Evolutionary conservation across 2,329 filamentous ascomycete genomes (phyloP), one percentile per base, ranked within the genome.

Genomic region (Elsinoe fawcettii): DNA sequence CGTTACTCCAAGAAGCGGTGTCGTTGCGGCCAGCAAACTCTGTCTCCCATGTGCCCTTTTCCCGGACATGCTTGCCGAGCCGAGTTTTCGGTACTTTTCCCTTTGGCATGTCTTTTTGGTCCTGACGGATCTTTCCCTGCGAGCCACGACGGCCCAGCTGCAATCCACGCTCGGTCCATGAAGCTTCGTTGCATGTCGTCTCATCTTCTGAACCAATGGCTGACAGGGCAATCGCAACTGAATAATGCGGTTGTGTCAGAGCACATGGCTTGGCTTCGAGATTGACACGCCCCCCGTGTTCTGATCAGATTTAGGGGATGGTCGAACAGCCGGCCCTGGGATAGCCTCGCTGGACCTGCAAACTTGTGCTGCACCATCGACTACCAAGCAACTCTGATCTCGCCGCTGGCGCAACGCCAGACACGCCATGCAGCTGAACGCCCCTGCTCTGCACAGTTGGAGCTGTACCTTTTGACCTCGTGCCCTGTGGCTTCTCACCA

Each of bases 11-110:
- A 36, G 30, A 34, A 36, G 49, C 32, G 32, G n/a, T 53, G 49
- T 53, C 49, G 49, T 53, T 53, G 20, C 49, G 34, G 49, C 32
- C 49, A 16, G 18, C 49, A 39, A 53, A 53, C 49, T 53, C 49
- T 53, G 49, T 37, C 49, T 20, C 14, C 49, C 49, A 53, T 53
- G 34, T 39, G 49, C 12, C 27, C 5, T 39, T 39, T 53, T 46
- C 54, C 30, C 54, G 41, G 54, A 23, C 54, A 56, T 47, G 8
- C 27, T 47, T 56, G 41, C 54, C 54, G 54, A 56, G 54, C 54
- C 54, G 54, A 47, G 18, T 46, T 20, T 56, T 56, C 54, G 54
- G 54, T 56, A 56, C 54, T 56, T 56, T 23, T 25, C 14, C 44
- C 46, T 32, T 18, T 51, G 25, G 46, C 41, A 51, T 20, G 20